Base-by-base conservation (phyloP, 2,329 filamentous ascomycete species). In the Penicillium griseofulvum region DNA sequence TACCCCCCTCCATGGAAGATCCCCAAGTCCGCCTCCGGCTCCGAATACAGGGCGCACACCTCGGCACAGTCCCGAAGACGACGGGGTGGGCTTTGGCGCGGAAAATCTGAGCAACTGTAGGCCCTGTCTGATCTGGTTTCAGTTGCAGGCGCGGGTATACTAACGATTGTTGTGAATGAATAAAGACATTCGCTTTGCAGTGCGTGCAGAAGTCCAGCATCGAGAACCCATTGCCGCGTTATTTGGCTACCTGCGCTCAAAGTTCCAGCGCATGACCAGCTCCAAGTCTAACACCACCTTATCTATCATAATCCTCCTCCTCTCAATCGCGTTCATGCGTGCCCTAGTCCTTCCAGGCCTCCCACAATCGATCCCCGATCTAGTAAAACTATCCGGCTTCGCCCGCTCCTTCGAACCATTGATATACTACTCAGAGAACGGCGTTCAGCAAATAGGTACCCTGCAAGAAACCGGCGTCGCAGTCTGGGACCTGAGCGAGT, bases 401-500 rank as follows among this genome's bases (percentile, higher is more conserved):
- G 92, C 92, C 46, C 90, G 90, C 65, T 91, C 91, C 10, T 96
- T 97, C 68, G 93, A 97, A 72, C 93, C 93, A 6, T 82, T 97
- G 42, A 95, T 97, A 59, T 94, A 94, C 77, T 96, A 95, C 70
- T 96, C 91, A 0, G 91, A 97, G 68, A 89, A 92, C 69, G 91
- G 91, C 9, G 87, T 91, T 41, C 83, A 87, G 36, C 91, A 96
- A 68, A 91, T 96, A 38, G 87, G 88, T 55, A 90, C 95, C 60
- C 78, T 97, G 46, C 91, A 96, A 72, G 91, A 94, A 52, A 96
- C 92, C 0, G 90, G 91, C 41, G 87, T 96, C 31, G 93, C 93
- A 0, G 91, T 97, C 26, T 96, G 92, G 90, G 93, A 97, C 71
- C 81, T 97, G 6, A 89, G 91, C 55, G 93, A 97, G 80, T 95